Percentiles rank a stretch among this genome's conserved stretches.
These are phyloP conservation scores for Cyberlindnera nakhonratchasimensis DNA, from an alignment of 805 yeast genomes.

Conservation along the genomic window DNA sequence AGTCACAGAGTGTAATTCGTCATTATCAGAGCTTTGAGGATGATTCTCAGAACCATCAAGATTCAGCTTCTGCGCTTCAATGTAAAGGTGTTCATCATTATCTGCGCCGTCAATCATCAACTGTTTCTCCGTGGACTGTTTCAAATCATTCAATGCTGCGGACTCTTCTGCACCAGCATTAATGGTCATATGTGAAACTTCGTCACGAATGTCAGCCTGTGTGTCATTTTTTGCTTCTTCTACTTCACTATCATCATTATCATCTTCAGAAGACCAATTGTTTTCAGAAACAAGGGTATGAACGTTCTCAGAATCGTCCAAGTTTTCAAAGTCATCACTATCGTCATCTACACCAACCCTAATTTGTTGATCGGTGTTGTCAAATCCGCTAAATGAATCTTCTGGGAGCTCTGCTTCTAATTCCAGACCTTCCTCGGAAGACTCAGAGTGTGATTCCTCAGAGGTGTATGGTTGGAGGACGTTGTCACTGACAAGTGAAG, in stretches of 20 bases:
- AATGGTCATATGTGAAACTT: slow-evolving; percentile 2
- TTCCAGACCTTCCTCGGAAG: slow-evolving; percentile 3
- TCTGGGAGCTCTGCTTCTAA: slow-evolving; percentile 2
- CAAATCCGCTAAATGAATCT: slow-evolving; percentile 7
- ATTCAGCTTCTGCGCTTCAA: slow-evolving; percentile 12
- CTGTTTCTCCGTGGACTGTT: slow-evolving; percentile 6
- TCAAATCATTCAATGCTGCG: slow-evolving; percentile 1
- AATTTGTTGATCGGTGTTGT: slow-evolving; percentile 4
- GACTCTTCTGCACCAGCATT: not conserved
- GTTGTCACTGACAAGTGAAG: slow-evolving; percentile 4
- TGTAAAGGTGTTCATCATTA: slow-evolving; percentile 15
- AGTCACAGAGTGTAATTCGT: not conserved
- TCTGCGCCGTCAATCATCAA: not conserved
- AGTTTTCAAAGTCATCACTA: slow-evolving; percentile 4
- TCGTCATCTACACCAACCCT: slow-evolving; percentile 3
- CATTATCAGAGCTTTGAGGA: slow-evolving; percentile 1
- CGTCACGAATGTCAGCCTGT: slow-evolving; percentile 1
- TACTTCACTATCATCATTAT: not conserved
- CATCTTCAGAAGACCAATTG: not conserved
- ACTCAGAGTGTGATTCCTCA: slow-evolving; percentile 1
- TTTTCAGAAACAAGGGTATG: not conserved
- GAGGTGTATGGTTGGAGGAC: slow-evolving; percentile 1
- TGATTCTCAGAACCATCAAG: slow-evolving; percentile 12
- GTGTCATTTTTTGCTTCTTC: slow-evolving; percentile 1
- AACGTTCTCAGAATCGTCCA: not conserved